Evolutionary conservation across 345 rosid genomes (phyloP).

Genomic region (Corchorus olitorius): DNA sequence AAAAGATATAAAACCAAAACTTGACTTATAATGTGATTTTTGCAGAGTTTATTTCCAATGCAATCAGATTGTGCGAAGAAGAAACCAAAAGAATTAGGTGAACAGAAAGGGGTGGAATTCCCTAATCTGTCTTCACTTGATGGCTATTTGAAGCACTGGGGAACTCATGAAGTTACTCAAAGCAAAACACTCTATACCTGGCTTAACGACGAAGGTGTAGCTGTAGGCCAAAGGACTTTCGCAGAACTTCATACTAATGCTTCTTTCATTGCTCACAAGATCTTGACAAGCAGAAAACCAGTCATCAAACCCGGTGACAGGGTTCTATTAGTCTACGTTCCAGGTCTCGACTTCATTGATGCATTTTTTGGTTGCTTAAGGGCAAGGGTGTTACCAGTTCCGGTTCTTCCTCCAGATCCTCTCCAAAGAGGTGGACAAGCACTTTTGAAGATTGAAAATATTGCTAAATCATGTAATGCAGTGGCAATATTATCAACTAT

Average conservation of each 20-base stretch:
- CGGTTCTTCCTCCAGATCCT: slow-evolving; percentile 77
- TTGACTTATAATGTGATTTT: slow-evolving; percentile 3
- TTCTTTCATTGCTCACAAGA: slow-evolving; percentile 51
- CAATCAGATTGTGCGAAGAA: slow-evolving; percentile 29
- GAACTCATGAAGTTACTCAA: slow-evolving; percentile 35
- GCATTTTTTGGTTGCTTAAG: slow-evolving; percentile 73
- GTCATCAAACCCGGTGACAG: slow-evolving; percentile 58
- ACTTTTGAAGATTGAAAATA: slow-evolving; percentile 62
- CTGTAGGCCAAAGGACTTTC: slow-evolving; percentile 45
- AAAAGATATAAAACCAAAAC: background rate
- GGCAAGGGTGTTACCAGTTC: slow-evolving; percentile 64
- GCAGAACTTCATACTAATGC: slow-evolving; percentile 52
- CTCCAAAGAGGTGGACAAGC: slow-evolving; percentile 75
- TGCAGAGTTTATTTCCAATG: slow-evolving; percentile 56
- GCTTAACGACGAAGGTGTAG: slow-evolving; percentile 58
- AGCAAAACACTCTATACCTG: slow-evolving; percentile 53
- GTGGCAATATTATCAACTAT: slow-evolving; percentile 63
- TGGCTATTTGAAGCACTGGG: slow-evolving; percentile 67
- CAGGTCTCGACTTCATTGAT: slow-evolving; percentile 66
- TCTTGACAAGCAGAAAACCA: slow-evolving; percentile 49
- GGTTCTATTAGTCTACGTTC: slow-evolving; percentile 60
- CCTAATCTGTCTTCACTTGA: slow-evolving; percentile 56
- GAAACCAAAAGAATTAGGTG: slow-evolving; percentile 36
- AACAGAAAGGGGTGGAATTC: slow-evolving; percentile 49
- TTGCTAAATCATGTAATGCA: slow-evolving; percentile 54